Evolutionary conservation across 2,329 filamentous ascomycete genomes (phyloP).

Genomic region (Cytospora piceae): DNA sequence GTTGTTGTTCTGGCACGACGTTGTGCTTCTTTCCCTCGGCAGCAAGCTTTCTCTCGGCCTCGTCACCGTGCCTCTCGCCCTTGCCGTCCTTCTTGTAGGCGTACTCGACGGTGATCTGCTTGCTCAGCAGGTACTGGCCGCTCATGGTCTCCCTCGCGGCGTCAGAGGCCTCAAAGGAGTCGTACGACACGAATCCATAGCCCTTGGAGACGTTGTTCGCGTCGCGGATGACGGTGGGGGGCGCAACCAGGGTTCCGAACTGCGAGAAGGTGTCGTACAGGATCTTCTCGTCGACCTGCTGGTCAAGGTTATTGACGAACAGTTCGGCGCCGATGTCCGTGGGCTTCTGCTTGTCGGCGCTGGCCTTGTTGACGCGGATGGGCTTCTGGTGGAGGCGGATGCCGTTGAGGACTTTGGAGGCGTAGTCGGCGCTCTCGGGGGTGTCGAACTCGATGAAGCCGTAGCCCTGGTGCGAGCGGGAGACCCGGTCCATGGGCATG

Average conservation of each 20-base stretch:
- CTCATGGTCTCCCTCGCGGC: slow-evolving; percentile 91
- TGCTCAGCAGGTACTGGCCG: slow-evolving; percentile 95
- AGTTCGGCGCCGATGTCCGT: slow-evolving; percentile 95
- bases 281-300: slow-evolving; percentile 92
- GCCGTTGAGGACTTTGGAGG: slow-evolving; percentile 94
- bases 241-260: slow-evolving; percentile 81
- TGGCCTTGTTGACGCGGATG: slow-evolving; percentile 91
- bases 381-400: slow-evolving; percentile 92
- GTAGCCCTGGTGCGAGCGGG: slow-evolving; percentile 95
- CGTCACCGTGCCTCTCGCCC: slow-evolving; percentile 92
- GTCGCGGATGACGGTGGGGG: slow-evolving; percentile 91
- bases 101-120: slow-evolving; percentile 95
- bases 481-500: slow-evolving; percentile 96
- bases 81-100: slow-evolving; percentile 99
- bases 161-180: slow-evolving; percentile 91
- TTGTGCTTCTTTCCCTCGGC: slow-evolving; percentile 94
- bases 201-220: slow-evolving; percentile 88
- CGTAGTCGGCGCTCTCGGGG: slow-evolving; percentile 95
- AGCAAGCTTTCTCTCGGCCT: slow-evolving; percentile 89
- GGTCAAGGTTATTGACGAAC: slow-evolving; percentile 93
- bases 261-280: slow-evolving; percentile 93
- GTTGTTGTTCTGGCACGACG: slow-evolving; percentile 78
- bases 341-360: slow-evolving; percentile 90
- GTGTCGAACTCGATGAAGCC: slow-evolving; percentile 98
- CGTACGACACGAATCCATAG: slow-evolving; percentile 94